Conservation (phyloP, 768 basidiomycete species). For the Lentinula sp. region DNA sequence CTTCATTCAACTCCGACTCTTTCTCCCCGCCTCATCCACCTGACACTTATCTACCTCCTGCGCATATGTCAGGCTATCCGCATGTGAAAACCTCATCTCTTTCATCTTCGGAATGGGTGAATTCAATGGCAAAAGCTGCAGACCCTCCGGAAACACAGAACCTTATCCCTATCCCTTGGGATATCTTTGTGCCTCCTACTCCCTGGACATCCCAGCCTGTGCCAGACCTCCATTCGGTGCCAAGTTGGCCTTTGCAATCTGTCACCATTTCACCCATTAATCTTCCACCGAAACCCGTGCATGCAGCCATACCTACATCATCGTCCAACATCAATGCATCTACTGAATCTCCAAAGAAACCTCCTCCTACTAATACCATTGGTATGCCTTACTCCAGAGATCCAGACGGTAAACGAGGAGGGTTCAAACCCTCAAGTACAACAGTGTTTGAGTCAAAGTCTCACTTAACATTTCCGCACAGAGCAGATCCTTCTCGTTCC, state of each 20-base stretch:
- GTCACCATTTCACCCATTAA: constrained; percentile 6
- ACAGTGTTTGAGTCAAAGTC: constrained; percentile 13
- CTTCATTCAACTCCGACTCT: background rate
- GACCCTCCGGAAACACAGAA: constrained; percentile 1
- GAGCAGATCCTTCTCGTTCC: constrained; percentile 43
- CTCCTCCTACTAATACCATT: constrained; percentile 20
- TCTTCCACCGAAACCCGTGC: constrained; percentile 8
- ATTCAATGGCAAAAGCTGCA: constrained; percentile 32
- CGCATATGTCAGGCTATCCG: background rate
- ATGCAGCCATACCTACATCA: constrained; percentile 10
- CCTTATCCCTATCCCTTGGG: background rate
- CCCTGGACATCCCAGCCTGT: constrained; percentile 3
- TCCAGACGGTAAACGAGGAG: constrained; percentile 39
- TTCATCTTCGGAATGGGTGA: constrained; percentile 27
- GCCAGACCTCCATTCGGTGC: background rate
- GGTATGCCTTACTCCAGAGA: constrained; percentile 43
- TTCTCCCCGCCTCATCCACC: background rate
- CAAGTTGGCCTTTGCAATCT: background rate
- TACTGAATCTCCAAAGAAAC: constrained; percentile 1
- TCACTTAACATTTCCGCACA: constrained; percentile 19
- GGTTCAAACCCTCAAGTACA: constrained; percentile 26
- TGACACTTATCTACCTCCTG: background rate
- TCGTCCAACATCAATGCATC: background rate
- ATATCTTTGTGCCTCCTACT: constrained; percentile 6
- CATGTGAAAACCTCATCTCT: background rate